Evolutionary conservation across 2,329 filamentous ascomycete genomes (phyloP), one percentile per base, ranked within the genome.

Genomic region (Biscogniauxia sp.): DNA sequence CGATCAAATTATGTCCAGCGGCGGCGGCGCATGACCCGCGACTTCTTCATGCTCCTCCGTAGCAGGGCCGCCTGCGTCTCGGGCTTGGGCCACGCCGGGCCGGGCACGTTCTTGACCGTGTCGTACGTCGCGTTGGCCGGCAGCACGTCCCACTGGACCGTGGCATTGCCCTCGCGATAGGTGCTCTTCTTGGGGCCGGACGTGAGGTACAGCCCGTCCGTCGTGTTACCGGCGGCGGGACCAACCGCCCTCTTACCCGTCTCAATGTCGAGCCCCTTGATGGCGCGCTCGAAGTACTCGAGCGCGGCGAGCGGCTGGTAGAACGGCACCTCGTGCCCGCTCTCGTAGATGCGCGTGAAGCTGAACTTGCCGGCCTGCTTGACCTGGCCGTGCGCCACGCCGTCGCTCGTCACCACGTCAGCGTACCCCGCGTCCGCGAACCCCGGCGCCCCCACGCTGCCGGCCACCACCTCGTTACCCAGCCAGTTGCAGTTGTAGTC

Each of bases 241-340:
- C 23, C 23, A 7, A 59, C 50, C 2, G 54, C 15, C 9, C 9
- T 56, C 51, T 69, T 67, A 9, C 83, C 83, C 1, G 80, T 82
- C 20, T 79, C 80, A 58, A 87, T 75, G 58, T 85, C 82, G 20
- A 74, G 69, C n/a, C 79, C 76, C 11, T 68, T 65, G 59, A 85
- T 72, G 11, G 77, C 78, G 13, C 82, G 77, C 70, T 79, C 74
- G 63, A 84, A 82, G 61, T 84, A 74, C 62, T 79, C 77, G 13
- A 83, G 71, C 7, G 81, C 71, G 13, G 76, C 78, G 32, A 80
- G 72, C 3, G 78, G 84, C 67, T 84, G 82, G 69, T 85, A 85
- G 69, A 83, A 84, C 0, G 82, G 82, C 28, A 78, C 76, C 66
- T 77, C 74, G 65, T 79, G 76, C 8, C 76, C 77, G 20, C 70